Base-by-base conservation (phyloP, 352 stramenopile species). In the Globisporangium takayamanum region DNA sequence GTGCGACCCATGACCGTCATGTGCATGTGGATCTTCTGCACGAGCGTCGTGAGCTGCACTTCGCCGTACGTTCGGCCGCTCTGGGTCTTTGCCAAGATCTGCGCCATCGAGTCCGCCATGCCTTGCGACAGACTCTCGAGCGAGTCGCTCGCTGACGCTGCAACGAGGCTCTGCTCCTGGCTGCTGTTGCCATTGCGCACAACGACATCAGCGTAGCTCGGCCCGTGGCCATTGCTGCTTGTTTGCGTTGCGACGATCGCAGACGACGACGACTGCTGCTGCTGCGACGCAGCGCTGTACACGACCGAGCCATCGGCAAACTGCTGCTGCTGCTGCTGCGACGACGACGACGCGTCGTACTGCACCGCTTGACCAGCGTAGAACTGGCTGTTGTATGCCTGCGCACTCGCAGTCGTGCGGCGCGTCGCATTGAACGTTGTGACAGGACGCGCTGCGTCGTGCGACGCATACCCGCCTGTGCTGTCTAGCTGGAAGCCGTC, bases 1-100 rank as follows among this genome's bases (percentile, higher is more conserved):
- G 70, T 69, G 11, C 63, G 67, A 1, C 71, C 68, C 71, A 79
- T 76, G 45, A 79, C 59, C 51, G 72, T 76, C 50, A 79, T 60
- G 57, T 76, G 71, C 6, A 66, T 63, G 53, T 74, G 66, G 51
- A 79, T 76, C 52, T 72, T 72, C 26, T 67, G 68, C 33, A 79
- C 59, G 18, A 79, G 26, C 26, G 66, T 70, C 42, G 66, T 67
- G 26, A 79, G 60, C 53, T 79, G 68, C 10, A 79, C 60, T 33
- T 79, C 71, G 3, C 57, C 62, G 50, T 70, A 69, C 18, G 60
- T 60, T 8, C 64, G 59, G 11, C 60, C 61, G 26, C 56, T 53
- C 53, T 70, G 59, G 3, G 68, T 71, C 58, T 72, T 69, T 12
- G 71, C 56, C 28, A 79, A 33, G n/a, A 79, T 76, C 14, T 61